Evolutionary conservation across 805 yeast genomes (phyloP).

Genomic region (Wickerhamiella nectarea): DNA sequence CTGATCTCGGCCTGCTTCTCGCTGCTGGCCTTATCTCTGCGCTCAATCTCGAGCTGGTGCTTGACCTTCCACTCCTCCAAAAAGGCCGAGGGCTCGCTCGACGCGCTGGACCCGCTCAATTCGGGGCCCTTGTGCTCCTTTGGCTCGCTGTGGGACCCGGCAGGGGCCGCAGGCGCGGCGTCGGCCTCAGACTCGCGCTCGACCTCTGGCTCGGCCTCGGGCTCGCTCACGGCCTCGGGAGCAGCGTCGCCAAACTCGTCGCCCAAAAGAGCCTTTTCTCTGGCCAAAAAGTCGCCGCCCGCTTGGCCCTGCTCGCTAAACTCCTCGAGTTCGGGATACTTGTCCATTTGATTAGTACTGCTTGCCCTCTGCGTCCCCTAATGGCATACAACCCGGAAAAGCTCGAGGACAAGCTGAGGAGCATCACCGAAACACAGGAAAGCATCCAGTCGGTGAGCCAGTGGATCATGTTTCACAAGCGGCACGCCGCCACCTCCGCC

Average conservation of each 20-base stretch:
- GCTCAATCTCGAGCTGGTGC: slow-evolving; percentile 60
- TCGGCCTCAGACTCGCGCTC: slow-evolving; percentile 7
- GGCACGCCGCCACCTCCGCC: slow-evolving; percentile 42
- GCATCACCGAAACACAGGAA: slow-evolving; percentile 48
- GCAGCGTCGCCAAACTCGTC: slow-evolving; percentile 21
- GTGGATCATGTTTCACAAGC: slow-evolving; percentile 55
- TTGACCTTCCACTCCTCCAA: slow-evolving; percentile 70
- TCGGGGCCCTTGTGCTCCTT: background rate
- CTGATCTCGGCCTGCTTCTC: slow-evolving; percentile 53
- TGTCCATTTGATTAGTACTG: slow-evolving; percentile 31
- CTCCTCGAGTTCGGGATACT: slow-evolving; percentile 42
- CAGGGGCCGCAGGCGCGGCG: slow-evolving; percentile 3
- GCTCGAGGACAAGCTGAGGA: slow-evolving; percentile 21
- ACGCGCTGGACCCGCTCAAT: slow-evolving; percentile 11
- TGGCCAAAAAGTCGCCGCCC: slow-evolving; percentile 28
- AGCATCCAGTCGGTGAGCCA: slow-evolving; percentile 63
- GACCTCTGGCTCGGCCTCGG: slow-evolving; percentile 20
- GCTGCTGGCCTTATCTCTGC: slow-evolving; percentile 61
- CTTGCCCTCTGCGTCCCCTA: background rate
- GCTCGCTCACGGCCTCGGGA: slow-evolving; percentile 14
- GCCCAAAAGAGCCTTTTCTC: slow-evolving; percentile 32
- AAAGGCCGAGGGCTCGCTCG: slow-evolving; percentile 39
- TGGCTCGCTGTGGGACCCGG: too few relatives aligned
- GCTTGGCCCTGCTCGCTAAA: slow-evolving; percentile 31
- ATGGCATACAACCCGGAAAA: slow-evolving; percentile 20